These are phyloP conservation scores for Sphagnum contortum DNA, from an alignment of 225 moss, liverwort and hornwort species.

Conservation along the genomic window DNA sequence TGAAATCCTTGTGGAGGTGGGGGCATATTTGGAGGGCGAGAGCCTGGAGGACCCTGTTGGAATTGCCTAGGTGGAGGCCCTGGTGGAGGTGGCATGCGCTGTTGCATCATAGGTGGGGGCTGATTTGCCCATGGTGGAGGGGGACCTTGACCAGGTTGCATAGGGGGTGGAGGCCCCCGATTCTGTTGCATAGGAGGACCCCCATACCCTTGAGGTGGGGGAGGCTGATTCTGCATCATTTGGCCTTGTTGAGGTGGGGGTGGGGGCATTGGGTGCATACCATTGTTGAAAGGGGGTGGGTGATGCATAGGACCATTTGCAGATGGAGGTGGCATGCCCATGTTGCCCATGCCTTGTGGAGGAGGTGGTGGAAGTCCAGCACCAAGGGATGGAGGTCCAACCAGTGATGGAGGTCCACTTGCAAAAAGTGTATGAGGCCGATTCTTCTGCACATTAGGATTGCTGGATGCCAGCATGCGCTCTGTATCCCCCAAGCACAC, in stretches of 20 bases:
- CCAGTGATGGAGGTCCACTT: slow-evolving; percentile 86
- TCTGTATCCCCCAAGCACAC: slow-evolving; percentile 30
- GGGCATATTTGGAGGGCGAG: slow-evolving; percentile 67
- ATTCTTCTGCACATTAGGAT: slow-evolving; percentile 87
- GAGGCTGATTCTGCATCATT: slow-evolving; percentile 43
- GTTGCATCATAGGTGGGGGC: slow-evolving; percentile 40
- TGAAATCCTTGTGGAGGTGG: slow-evolving; percentile 76
- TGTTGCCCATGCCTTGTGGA: slow-evolving; percentile 62
- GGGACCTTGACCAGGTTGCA: slow-evolving; percentile 30
- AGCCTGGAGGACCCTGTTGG: slow-evolving; percentile 56
- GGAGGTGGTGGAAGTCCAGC: slow-evolving; percentile 70
- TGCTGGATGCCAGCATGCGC: slow-evolving; percentile 88
- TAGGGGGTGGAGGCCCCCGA: slow-evolving; percentile 22
- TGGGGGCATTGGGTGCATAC: slow-evolving; percentile 74
- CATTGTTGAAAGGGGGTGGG: slow-evolving; percentile 57
- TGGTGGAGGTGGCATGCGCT: slow-evolving; percentile 34
- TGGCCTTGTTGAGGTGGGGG: slow-evolving; percentile 71
- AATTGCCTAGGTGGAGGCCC: slow-evolving; percentile 55
- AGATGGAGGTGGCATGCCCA: slow-evolving; percentile 51
- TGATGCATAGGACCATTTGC: slow-evolving; percentile 66
- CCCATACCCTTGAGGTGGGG: slow-evolving; percentile 43
- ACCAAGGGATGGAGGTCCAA: slow-evolving; percentile 81
- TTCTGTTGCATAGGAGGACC: slow-evolving; percentile 32
- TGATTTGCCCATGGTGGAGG: slow-evolving; percentile 32
- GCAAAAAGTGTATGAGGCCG: slow-evolving; percentile 96